phyloP scores from a whole-genome alignment of 805 yeast species.

The Metschnikowia dekortorum region DNA sequence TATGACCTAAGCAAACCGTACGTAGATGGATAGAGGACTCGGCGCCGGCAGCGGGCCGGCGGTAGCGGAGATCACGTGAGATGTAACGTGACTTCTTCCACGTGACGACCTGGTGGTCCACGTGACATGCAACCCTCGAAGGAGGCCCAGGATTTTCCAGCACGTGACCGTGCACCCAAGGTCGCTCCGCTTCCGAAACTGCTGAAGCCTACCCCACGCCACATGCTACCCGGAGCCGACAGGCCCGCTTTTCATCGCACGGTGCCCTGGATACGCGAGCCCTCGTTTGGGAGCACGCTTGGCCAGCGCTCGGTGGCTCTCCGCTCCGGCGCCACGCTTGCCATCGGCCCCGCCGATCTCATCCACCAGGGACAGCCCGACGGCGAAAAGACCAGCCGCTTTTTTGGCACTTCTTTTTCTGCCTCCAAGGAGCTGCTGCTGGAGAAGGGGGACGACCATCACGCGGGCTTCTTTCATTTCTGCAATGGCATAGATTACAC shows the following conservation, averaged over 20 bases:
- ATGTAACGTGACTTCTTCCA: no score
- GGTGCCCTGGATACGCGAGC: slow-evolving; percentile 27
- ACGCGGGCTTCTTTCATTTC: slow-evolving; percentile 37
- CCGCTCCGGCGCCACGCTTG: slow-evolving; percentile 11
- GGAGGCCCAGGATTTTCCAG: neutral
- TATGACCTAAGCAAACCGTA: no score
- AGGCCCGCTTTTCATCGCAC: slow-evolving; percentile 3
- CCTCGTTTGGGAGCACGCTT: slow-evolving; percentile 25
- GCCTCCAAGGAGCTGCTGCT: slow-evolving; percentile 2
- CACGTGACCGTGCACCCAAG: neutral
- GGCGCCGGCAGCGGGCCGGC: no score
- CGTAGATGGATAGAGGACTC: no score
- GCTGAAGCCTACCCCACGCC: neutral
- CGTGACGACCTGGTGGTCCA: no score
- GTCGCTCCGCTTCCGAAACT: neutral
- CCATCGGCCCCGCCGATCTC: slow-evolving; percentile 36
- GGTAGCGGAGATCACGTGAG: no score
- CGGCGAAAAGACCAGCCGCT: slow-evolving; percentile 27
- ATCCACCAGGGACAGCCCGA: slow-evolving; percentile 35
- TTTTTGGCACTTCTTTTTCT: slow-evolving; percentile 26
- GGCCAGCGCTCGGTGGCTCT: slow-evolving; percentile 24
- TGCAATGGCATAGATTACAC: slow-evolving; percentile 30
- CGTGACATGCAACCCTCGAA: no score
- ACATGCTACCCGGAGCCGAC: neutral
- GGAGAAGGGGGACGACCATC: slow-evolving; percentile 33